Conservation (phyloP, 352 stramenopile species). For the Phytopythium mirpurense region DNA sequence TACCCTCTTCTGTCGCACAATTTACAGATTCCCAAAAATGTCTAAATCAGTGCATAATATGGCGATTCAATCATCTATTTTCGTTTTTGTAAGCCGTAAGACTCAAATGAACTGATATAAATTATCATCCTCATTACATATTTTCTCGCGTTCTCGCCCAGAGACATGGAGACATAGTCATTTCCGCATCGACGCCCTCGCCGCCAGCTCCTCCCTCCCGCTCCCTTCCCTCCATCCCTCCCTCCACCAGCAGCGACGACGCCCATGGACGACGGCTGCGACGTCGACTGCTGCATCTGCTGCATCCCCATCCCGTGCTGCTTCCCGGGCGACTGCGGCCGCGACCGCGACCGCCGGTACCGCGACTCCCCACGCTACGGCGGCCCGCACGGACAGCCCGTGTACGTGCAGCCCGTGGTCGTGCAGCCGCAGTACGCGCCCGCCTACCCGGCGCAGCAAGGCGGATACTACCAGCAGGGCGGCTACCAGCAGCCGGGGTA, state of each 20-base stretch:
- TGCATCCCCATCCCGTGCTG: slow-evolving; percentile 9
- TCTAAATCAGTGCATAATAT: too few relatives aligned
- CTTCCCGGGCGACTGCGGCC: slow-evolving; percentile 3
- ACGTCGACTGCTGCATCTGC: slow-evolving; percentile 10
- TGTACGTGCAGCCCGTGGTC: slow-evolving; percentile 7
- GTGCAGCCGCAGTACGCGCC: slow-evolving; percentile 6
- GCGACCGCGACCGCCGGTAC: slow-evolving; percentile 4
- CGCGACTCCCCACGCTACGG: slow-evolving; percentile 2
- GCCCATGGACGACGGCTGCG: slow-evolving; percentile 2
- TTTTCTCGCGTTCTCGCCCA: too few relatives aligned
- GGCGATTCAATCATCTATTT: too few relatives aligned
- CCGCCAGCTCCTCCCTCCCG: too few relatives aligned
- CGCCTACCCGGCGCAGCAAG: background rate
- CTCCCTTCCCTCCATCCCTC: too few relatives aligned
- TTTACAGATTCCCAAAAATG: too few relatives aligned
- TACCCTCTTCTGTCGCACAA: too few relatives aligned
- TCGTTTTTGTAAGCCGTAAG: background rate
- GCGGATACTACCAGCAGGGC: slow-evolving; percentile 1
- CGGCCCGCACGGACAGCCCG: background rate
- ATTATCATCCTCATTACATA: background rate
- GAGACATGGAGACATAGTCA: too few relatives aligned
- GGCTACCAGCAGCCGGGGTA: slow-evolving; percentile 5
- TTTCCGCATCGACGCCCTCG: too few relatives aligned
- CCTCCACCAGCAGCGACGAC: background rate
- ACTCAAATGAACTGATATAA: background rate